Base-by-base conservation (phyloP, 441 rosid genomes). In the Pelargonium fulgidum region DNA sequence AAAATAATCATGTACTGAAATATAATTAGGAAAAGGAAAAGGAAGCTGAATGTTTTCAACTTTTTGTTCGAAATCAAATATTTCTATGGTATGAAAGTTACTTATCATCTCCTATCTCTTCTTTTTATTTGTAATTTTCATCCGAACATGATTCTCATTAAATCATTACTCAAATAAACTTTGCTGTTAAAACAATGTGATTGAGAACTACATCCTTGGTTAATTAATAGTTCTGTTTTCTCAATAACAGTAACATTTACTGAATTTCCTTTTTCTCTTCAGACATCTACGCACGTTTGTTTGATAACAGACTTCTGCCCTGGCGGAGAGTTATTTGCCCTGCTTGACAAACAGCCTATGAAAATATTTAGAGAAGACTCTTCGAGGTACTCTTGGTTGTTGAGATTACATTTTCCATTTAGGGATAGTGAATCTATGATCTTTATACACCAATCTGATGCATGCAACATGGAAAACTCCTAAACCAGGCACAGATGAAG, bases 261-360 rank as follows among this genome's bases (percentile, higher is more conserved):
- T 80, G 64, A 70, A 62, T 54, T 72, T 59, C 70, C 52, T 74
- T 75, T 71, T n/a, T 79, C 73, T 77, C 71, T 65, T 50, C 93
- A 94, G 99, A 94, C 97, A 71, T 77, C 97, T 71, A 90, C 97
- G 54, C 99, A 94, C 39, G 90, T 92, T 72, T 94, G 97, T 82
- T 86, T 94, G 79, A 92, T 94, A 77, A 94, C 97, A 64, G 99
- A 94, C 85, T 94, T 94, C 80, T 94, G 84, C 77, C 86, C 96
- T 5, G 99, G 99, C 24, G 99, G 99, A 74, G 99, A 94, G 81
- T 84, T 94, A 80, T 94, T 94, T 83, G 86, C 85, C 39, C 68
- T 94, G 78, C 97, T 94, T 65, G 97, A 92, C 80, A 87, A 80
- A 75, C 98, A 91, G 68, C 98, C 99, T 63, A 89, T 92, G 98